Evolutionary conservation across 306 rosid species (phyloP).

Genomic region (Cicer chorassanicum): DNA sequence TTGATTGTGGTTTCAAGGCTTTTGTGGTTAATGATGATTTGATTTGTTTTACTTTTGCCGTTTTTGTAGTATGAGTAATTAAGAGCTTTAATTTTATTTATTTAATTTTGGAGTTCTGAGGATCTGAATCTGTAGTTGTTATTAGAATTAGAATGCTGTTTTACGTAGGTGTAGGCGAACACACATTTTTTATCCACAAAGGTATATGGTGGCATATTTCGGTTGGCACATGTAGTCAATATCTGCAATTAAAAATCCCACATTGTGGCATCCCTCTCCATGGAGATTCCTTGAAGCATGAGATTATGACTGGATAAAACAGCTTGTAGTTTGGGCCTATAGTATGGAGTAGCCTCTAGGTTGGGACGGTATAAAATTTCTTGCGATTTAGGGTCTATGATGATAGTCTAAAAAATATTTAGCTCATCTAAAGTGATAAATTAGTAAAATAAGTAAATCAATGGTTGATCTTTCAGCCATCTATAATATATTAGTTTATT

Average conservation of each 20-base stretch:
- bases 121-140: neutral
- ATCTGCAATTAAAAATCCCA: neutral
- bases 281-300: too few species aligned
- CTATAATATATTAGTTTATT: too few species aligned
- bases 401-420: neutral
- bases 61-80: neutral
- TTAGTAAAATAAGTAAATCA: neutral
- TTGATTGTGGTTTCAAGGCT: neutral
- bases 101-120: neutral
- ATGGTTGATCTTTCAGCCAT: neutral
- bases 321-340: neutral
- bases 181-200: neutral
- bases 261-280: too few species aligned
- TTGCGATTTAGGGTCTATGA: conserved; percentile 5
- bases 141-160: neutral
- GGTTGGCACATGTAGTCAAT: neutral
- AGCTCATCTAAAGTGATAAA: neutral
- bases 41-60: neutral
- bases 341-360: neutral
- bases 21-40: neutral
- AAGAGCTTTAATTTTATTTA: neutral
- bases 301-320: too few species aligned
- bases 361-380: neutral
- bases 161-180: neutral
- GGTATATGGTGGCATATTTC: neutral